Evolutionary conservation across 768 basidiomycete genomes (phyloP), one percentile per base, ranked within the genome.

Genomic region (Lactarius tabidus): DNA sequence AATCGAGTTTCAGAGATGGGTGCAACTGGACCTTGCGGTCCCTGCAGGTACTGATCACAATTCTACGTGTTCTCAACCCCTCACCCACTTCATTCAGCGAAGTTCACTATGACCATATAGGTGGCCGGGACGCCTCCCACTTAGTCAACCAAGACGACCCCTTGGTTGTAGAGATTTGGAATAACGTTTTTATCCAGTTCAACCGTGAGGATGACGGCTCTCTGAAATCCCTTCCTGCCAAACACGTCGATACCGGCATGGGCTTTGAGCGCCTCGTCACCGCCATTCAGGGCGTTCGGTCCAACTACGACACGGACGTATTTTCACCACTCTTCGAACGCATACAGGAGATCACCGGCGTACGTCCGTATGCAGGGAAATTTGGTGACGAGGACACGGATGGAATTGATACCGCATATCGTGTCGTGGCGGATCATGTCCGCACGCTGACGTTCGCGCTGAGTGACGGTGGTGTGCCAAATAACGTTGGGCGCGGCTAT

Each of bases 201-300:
- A 98, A 99, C 75, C 91, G 97, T 55, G 96, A 98, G 75, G 84
- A 86, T 52, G 91, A 95, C 63, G 90, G 91, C 45, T 85, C 87
- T 23, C 83, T 99, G 18, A 86, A 84, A 59, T 65, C 84, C 1
- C 83, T 99, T 17, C 97, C 97, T 29, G 85, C 88, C 36, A 94
- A 95, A 77, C 97, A 99, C 71, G 91, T 99, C 67, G 97, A 99
- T 74, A 99, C 97, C 7, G 97, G 97, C 58, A 95, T 99, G 95
- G 97, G 97, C 51, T 99, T 97, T 76, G 97, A 99, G 75, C 92
- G 97, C 59, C 81, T 99, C 33, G 97, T 99, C 31, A 97, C 95
- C 18, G 88, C 90, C 45, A 80, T 98, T 9, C 97, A 99, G 75
- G 86, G 93, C 77, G 90, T 85, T 72, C 80, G 84, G 28, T 98